These are phyloP conservation scores for Pichia deserticola DNA, from an alignment of 805 yeast species.

Conservation along the genomic window DNA sequence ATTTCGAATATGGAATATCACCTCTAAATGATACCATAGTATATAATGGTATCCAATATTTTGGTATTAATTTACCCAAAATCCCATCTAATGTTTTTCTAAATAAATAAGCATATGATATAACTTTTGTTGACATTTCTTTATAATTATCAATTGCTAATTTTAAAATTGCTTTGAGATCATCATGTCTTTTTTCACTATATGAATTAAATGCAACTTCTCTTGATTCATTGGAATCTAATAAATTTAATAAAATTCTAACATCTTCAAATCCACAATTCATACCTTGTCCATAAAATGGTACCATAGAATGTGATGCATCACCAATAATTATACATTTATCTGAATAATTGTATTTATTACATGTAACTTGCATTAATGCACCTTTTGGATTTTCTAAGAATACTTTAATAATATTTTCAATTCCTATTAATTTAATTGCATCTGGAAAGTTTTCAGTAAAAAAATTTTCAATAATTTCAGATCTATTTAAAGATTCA, in stretches of 20 bases:
- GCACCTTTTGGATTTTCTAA: conserved; percentile 64
- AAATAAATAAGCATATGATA: conserved; percentile 48
- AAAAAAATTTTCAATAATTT: conserved; percentile 45
- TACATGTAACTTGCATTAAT: conserved; percentile 63
- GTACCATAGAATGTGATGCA: conserved; percentile 96
- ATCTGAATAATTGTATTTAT: conserved; percentile 60
- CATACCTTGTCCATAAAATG: conserved; percentile 97
- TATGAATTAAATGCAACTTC: conserved; percentile 47
- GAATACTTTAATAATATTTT: conserved; percentile 38
- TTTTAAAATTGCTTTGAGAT: conserved; percentile 67
- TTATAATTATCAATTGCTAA: conserved; percentile 74
- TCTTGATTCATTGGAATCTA: conserved; percentile 34
- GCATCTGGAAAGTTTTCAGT: conserved; percentile 66
- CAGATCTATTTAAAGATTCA: conserved; percentile 41
- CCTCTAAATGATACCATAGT: conserved; percentile 88
- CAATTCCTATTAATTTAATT: conserved; percentile 53
- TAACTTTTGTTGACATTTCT: conserved; percentile 83
- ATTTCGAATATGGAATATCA: conserved; percentile 70
- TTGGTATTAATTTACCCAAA: conserved; percentile 51
- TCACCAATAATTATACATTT: conserved; percentile 74
- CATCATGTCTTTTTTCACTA: conserved; percentile 49
- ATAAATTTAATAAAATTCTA: conserved; percentile 48
- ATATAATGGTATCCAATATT: conserved; percentile 76
- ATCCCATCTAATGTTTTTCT: conserved; percentile 63
- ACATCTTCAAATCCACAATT: conserved; percentile 95